phyloP scores from a whole-genome alignment of 331 rosid species.

The Malus hybrid region DNA sequence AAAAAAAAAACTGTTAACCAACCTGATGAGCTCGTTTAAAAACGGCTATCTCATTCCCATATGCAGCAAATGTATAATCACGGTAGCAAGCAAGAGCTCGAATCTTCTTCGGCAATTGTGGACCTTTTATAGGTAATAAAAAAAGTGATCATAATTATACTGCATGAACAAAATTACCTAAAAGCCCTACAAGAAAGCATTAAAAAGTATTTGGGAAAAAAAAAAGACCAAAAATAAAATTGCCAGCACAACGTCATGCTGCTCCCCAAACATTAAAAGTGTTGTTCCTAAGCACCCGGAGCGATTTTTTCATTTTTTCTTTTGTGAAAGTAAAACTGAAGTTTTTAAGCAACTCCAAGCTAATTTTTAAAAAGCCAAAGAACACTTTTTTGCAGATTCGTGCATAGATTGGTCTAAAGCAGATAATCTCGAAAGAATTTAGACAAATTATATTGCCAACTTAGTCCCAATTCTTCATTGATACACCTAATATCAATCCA shows the following conservation, averaged over 20 bases:
- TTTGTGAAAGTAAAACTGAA: background rate
- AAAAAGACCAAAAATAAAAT: no score
- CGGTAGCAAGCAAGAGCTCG: conserved; percentile 81
- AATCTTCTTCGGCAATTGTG: conserved; percentile 79
- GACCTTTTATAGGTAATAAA: conserved; percentile 37
- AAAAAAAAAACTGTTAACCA: background rate
- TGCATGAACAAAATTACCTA: background rate
- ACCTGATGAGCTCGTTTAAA: conserved; percentile 87
- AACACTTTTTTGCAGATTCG: background rate
- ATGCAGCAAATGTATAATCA: conserved; percentile 72
- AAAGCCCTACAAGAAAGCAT: background rate
- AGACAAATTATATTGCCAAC: background rate
- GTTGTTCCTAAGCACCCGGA: no score
- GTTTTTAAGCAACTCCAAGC: background rate
- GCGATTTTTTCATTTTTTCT: no score
- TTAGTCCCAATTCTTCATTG: background rate
- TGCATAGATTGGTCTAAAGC: background rate
- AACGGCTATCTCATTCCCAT: conserved; percentile 58
- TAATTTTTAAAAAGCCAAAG: background rate
- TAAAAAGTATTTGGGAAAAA: no score
- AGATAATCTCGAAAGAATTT: background rate
- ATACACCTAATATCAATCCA: background rate
- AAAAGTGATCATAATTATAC: background rate
- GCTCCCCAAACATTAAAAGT: no score
- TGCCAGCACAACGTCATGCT: no score